These are phyloP conservation scores for Ustilago vetiveriae DNA, from an alignment of 1,284 basidiomycete genomes.

Conservation along the genomic window DNA sequence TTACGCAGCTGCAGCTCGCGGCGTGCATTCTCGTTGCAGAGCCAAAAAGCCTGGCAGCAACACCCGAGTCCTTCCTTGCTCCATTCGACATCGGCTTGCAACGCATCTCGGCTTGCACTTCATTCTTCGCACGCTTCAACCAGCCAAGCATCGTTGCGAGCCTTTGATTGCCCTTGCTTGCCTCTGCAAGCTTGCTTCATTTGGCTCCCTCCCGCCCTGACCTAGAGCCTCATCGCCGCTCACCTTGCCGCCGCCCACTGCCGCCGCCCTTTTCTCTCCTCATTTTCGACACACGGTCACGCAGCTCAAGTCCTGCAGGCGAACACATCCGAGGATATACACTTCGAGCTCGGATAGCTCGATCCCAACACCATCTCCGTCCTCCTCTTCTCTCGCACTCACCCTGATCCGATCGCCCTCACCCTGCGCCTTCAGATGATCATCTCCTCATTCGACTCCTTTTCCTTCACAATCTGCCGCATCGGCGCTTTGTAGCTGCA, in stretches of 20 bases:
- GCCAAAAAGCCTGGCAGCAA: background rate
- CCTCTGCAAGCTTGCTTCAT: constrained; percentile 26
- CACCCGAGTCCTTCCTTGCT: background rate
- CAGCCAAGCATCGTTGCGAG: constrained; percentile 27
- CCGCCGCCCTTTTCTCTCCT: background rate
- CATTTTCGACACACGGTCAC: background rate
- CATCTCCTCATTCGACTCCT: too few relatives aligned
- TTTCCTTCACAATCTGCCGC: too few relatives aligned
- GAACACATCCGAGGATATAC: background rate
- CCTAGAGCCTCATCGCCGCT: constrained; percentile 12
- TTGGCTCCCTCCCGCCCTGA: constrained; percentile 21
- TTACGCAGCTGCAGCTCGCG: background rate
- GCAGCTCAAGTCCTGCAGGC: background rate
- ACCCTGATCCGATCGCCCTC: too few relatives aligned
- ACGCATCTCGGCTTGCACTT: constrained; percentile 3
- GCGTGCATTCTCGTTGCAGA: background rate
- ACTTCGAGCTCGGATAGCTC: background rate
- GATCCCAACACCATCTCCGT: background rate
- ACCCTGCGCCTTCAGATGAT: too few relatives aligned
- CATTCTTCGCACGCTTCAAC: constrained; percentile 32
- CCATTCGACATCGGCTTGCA: background rate
- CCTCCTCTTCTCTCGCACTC: too few relatives aligned
- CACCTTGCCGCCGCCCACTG: constrained; percentile 3
- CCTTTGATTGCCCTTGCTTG: background rate
- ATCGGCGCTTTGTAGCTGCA: too few relatives aligned